Evolutionary conservation across 2,329 filamentous ascomycete species (phyloP).

Genomic region (Xylaria sp.): DNA sequence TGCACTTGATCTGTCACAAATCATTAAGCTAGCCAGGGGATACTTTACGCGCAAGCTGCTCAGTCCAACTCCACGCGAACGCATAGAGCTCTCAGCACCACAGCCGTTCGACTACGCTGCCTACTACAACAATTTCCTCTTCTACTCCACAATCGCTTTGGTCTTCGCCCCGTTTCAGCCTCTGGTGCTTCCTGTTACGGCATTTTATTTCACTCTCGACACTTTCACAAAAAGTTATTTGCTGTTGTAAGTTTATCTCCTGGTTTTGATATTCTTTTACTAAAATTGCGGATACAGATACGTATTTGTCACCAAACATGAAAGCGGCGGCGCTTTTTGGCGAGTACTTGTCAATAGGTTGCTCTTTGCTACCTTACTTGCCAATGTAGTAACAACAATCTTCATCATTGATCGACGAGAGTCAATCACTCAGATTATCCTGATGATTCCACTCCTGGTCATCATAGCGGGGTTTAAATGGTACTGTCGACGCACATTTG

Average conservation of each 20-base stretch:
- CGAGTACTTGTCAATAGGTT: slow-evolving; percentile 83
- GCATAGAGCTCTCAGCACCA: slow-evolving; percentile 90
- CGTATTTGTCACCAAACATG: slow-evolving; percentile 93
- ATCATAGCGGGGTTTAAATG: slow-evolving; percentile 83
- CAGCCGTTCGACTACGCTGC: slow-evolving; percentile 90
- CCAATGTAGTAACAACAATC: slow-evolving; percentile 38
- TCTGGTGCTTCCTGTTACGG: slow-evolving; percentile 82
- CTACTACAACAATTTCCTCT: slow-evolving; percentile 97
- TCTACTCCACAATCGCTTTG: slow-evolving; percentile 86
- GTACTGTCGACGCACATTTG: slow-evolving; percentile 77
- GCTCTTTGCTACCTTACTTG: slow-evolving; percentile 38
- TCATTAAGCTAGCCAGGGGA: slow-evolving; percentile 81
- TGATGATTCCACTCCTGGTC: slow-evolving; percentile 77
- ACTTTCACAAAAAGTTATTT: slow-evolving; percentile 92
- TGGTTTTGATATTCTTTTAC: background rate
- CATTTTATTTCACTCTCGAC: slow-evolving; percentile 87
- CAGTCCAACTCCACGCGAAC: slow-evolving; percentile 84
- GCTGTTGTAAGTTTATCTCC: slow-evolving; percentile 61
- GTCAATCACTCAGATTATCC: slow-evolving; percentile 67
- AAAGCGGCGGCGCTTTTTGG: slow-evolving; percentile 93
- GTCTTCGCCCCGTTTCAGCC: slow-evolving; percentile 87
- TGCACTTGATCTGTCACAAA: slow-evolving; percentile 86
- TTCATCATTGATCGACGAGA: slow-evolving; percentile 77
- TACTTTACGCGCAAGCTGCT: slow-evolving; percentile 84
- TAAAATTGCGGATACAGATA: slow-evolving; percentile 57